A percentile compares a stretch with the other conserved stretches of the same genome.
Conservation (phyloP, 192 early-diverging fungal species). For the Coemansia sp. region DNA sequence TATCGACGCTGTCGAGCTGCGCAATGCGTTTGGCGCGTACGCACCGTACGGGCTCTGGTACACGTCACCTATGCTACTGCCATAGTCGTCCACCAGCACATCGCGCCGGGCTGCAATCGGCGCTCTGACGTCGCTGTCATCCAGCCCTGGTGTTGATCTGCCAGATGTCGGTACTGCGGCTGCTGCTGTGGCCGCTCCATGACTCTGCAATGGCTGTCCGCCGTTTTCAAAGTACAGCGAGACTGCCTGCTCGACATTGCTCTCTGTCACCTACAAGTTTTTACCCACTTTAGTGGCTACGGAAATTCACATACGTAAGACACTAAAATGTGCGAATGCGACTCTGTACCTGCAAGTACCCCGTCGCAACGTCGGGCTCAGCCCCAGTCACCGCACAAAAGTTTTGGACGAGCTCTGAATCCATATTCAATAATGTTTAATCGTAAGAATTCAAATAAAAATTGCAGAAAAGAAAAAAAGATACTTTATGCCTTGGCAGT, state of each 20-base stretch:
- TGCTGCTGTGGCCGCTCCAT: neutral
- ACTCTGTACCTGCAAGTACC: conserved; percentile 58
- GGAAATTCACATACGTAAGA: neutral
- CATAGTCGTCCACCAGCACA: conserved; percentile 63
- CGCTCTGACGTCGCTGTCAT: conserved; percentile 65
- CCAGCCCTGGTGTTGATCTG: conserved; percentile 3
- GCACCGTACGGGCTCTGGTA: conserved; percentile 10
- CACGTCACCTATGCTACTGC: conserved; percentile 3
- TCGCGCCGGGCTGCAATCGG: conserved; percentile 83
- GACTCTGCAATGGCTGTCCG: conserved; percentile 57
- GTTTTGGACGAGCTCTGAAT: conserved; percentile 35
- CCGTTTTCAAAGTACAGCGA: conserved; percentile 83
- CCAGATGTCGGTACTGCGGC: conserved; percentile 8
- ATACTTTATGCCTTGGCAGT: neutral
- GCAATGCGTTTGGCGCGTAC: neutral
- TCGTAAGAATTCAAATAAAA: neutral
- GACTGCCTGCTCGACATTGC: conserved; percentile 73
- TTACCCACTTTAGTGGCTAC: neutral
- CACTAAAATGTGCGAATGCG: neutral
- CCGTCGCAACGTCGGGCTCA: conserved; percentile 65
- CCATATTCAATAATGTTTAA: conserved; percentile 18
- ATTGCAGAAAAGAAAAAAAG: conserved; percentile 1
- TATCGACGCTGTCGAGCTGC: conserved; percentile 27
- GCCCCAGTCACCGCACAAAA: conserved; percentile 75
- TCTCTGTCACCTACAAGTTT: conserved; percentile 65